Percentiles rank a stretch among this genome's conserved stretches.
These are phyloP conservation scores for Saccharomycopsis capsularis DNA, from an alignment of 805 yeast genomes.

Conservation along the genomic window DNA sequence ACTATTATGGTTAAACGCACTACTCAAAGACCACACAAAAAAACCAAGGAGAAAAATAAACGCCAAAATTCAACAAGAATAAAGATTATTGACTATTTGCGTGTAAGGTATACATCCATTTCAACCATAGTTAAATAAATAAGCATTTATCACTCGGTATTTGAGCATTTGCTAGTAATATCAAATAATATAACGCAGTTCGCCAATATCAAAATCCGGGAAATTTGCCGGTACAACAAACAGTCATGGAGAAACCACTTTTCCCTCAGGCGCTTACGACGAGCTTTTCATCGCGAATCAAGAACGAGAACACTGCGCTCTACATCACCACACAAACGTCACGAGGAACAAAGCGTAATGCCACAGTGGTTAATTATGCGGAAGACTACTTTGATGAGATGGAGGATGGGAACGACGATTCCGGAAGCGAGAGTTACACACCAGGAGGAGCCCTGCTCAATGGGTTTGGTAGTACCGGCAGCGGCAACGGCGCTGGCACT, in stretches of 20 bases:
- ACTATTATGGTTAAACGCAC: too few relatives aligned
- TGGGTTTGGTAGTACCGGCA: conserved; percentile 12
- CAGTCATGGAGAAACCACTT: conserved; percentile 27
- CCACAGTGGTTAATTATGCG: conserved; percentile 70
- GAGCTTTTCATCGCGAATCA: conserved; percentile 63
- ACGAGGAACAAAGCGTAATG: conserved; percentile 69
- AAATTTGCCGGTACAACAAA: too few relatives aligned
- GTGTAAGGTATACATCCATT: too few relatives aligned
- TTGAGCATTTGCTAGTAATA: too few relatives aligned
- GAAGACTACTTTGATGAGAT: conserved; percentile 57
- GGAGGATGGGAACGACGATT: conserved; percentile 28
- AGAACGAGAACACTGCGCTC: conserved; percentile 67
- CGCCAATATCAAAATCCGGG: too few relatives aligned
- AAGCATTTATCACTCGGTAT: too few relatives aligned
- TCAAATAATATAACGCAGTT: too few relatives aligned
- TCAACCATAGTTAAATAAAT: too few relatives aligned
- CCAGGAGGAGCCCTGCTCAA: neutral
- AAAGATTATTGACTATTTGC: too few relatives aligned
- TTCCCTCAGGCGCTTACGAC: conserved; percentile 77
- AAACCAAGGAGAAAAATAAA: too few relatives aligned
- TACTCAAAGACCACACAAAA: too few relatives aligned
- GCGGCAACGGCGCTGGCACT: neutral
- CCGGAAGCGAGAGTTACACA: conserved; percentile 2
- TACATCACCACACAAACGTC: conserved; percentile 69
- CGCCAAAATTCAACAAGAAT: too few relatives aligned